A percentile compares a stretch with the other conserved stretches of the same genome.
Conservation (phyloP, 2,329 filamentous ascomycete genomes). For the Calonectria honghensis region DNA sequence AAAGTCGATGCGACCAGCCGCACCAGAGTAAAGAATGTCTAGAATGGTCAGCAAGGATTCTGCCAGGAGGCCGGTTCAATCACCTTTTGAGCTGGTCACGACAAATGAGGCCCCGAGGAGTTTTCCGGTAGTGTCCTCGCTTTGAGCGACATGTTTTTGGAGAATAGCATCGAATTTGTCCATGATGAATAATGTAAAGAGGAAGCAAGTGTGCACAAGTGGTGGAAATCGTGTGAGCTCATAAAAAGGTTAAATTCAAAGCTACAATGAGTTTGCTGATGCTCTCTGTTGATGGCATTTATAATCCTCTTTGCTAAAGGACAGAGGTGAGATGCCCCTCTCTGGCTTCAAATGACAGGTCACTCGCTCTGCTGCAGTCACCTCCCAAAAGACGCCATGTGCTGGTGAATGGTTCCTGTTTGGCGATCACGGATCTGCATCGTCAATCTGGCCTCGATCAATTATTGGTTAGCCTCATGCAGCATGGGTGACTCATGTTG, state of each 20-base stretch:
- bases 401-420: background rate
- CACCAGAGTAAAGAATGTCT: slow-evolving; percentile 61
- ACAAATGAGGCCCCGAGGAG: slow-evolving; percentile 62
- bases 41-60: background rate
- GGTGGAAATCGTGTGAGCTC: background rate
- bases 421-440: background rate
- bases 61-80: background rate
- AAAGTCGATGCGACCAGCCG: slow-evolving; percentile 61
- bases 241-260: too few relatives aligned
- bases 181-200: slow-evolving; percentile 44
- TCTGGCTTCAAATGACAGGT: slow-evolving; percentile 17
- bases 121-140: slow-evolving; percentile 57
- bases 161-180: slow-evolving; percentile 57
- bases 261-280: background rate
- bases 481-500: slow-evolving; percentile 17
- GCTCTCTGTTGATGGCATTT: background rate
- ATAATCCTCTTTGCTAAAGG: background rate
- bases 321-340: slow-evolving; percentile 19
- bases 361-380: slow-evolving; percentile 1
- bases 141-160: slow-evolving; percentile 54
- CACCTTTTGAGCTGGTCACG: slow-evolving; percentile 59
- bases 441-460: slow-evolving; percentile 2
- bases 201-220: background rate
- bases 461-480: slow-evolving; percentile 32
- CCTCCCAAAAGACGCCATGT: slow-evolving; percentile 1